phyloP scores from a whole-genome alignment of 2,329 filamentous ascomycete genomes.

The Clarireedia homoeocarpa region DNA sequence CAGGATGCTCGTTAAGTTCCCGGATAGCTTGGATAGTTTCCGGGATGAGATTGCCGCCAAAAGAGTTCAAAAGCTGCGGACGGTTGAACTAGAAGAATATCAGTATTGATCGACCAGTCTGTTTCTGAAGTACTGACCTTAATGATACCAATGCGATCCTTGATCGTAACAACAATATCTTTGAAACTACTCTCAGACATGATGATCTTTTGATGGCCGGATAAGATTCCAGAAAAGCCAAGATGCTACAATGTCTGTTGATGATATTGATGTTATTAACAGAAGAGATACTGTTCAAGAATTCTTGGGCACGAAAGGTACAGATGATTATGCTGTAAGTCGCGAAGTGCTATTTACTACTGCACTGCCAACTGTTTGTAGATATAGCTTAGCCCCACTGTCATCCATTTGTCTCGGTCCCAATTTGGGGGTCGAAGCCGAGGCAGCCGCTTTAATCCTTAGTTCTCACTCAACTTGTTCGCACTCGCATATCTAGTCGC shows the following conservation, averaged over 20 bases:
- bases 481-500: no score
- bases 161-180: conserved; percentile 37
- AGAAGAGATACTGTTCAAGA: background rate
- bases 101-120: conserved; percentile 31
- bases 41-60: conserved; percentile 37
- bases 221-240: background rate
- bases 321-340: no score
- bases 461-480: no score
- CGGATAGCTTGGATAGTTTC: conserved; percentile 37
- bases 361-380: no score
- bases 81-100: conserved; percentile 35
- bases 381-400: no score
- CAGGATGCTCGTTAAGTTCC: conserved; percentile 38
- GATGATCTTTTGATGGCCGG: background rate
- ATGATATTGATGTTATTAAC: background rate
- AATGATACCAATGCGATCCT: conserved; percentile 37
- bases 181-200: conserved; percentile 28
- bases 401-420: no score
- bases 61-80: conserved; percentile 40
- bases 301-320: no score
- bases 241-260: background rate
- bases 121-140: conserved; percentile 26
- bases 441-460: no score
- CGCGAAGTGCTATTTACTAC: no score
- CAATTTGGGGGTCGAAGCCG: no score